phyloP scores from a whole-genome alignment of 805 yeast species.

The Teunomyces tritomae region DNA sequence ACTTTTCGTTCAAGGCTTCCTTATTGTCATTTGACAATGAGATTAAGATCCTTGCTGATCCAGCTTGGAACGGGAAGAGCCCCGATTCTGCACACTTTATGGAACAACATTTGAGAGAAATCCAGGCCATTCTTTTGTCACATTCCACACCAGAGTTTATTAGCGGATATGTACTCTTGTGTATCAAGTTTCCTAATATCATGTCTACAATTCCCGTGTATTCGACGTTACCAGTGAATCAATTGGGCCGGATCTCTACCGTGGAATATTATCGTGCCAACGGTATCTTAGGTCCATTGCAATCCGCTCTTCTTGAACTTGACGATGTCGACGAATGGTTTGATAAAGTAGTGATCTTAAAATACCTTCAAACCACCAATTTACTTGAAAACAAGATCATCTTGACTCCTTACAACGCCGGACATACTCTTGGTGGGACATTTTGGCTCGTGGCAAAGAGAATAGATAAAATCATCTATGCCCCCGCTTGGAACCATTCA shows the following conservation, averaged over 20 bases:
- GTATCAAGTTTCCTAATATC: slow-evolving; percentile 54
- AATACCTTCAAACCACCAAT: slow-evolving; percentile 73
- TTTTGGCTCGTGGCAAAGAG: slow-evolving; percentile 77
- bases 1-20: slow-evolving; percentile 42
- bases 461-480: slow-evolving; percentile 79
- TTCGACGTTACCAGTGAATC: slow-evolving; percentile 86
- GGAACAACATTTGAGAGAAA: slow-evolving; percentile 35
- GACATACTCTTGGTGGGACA: slow-evolving; percentile 92
- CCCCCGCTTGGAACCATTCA: slow-evolving; percentile 94
- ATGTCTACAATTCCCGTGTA: slow-evolving; percentile 68
- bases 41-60: slow-evolving; percentile 62
- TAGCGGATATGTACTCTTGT: slow-evolving; percentile 74
- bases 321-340: slow-evolving; percentile 78
- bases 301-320: slow-evolving; percentile 55
- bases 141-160: slow-evolving; percentile 79
- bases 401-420: slow-evolving; percentile 84
- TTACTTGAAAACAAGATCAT: slow-evolving; percentile 62
- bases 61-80: slow-evolving; percentile 65
- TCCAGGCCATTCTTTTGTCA: slow-evolving; percentile 75
- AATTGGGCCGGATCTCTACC: slow-evolving; percentile 80
- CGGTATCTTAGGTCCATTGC: slow-evolving; percentile 74
- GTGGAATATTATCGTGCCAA: slow-evolving; percentile 74
- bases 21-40: slow-evolving; percentile 55
- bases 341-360: slow-evolving; percentile 65
- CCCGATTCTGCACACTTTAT: slow-evolving; percentile 32